phyloP scores from a whole-genome alignment of 2,329 filamentous ascomycete species.

The Trichoderma oligosporum region DNA sequence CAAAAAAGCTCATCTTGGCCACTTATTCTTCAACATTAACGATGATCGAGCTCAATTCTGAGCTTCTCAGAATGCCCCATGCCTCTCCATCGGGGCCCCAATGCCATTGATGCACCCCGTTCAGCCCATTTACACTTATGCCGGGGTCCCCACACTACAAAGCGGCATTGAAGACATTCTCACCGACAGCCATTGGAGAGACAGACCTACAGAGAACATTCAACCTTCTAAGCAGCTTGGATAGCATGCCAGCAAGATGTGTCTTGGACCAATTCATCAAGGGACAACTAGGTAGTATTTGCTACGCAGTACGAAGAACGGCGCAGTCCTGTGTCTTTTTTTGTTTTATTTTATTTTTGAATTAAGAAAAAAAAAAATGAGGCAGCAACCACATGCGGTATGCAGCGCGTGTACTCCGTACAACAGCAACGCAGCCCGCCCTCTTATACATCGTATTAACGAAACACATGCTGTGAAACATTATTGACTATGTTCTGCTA shows the following conservation, averaged over 20 bases:
- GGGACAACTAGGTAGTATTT: no score
- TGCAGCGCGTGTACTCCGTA: background rate
- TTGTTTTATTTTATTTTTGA: no score
- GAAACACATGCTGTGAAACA: background rate
- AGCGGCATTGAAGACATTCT: slow-evolving; percentile 9
- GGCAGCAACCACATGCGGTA: background rate
- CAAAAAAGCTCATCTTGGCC: background rate
- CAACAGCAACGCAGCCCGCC: background rate
- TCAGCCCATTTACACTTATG: slow-evolving; percentile 1
- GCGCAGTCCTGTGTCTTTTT: background rate
- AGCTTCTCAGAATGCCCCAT: background rate
- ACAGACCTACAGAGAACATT: background rate
- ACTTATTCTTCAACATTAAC: background rate
- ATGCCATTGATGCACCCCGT: background rate
- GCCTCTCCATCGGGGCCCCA: background rate
- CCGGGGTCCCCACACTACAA: slow-evolving; percentile 18
- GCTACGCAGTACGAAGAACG: background rate
- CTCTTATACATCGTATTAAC: background rate
- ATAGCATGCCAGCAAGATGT: slow-evolving; percentile 8
- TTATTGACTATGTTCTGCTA: background rate
- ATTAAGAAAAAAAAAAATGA: no score
- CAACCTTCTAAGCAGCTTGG: background rate
- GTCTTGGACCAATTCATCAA: slow-evolving; percentile 11
- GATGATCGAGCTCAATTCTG: background rate
- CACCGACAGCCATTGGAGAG: slow-evolving; percentile 13